Conservation (phyloP, 352 stramenopile species). For the Globisporangium canariense region DNA sequence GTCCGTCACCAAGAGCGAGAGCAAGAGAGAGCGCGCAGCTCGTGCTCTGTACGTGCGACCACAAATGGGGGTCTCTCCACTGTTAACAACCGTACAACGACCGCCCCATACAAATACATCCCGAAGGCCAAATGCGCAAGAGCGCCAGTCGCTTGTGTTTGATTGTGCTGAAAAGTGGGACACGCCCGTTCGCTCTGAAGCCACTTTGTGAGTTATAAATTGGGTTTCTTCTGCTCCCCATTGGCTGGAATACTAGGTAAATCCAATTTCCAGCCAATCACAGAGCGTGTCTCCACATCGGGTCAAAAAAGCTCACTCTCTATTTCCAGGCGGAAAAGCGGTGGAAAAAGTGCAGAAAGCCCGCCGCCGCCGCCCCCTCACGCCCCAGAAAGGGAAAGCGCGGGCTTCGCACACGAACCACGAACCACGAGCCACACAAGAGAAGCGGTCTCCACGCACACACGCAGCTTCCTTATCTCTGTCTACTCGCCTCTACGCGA, state of each 20-base stretch:
- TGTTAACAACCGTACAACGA: neutral
- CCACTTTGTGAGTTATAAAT: neutral
- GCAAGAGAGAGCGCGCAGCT: no score
- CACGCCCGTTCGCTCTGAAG: constrained; percentile 7
- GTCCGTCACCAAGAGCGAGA: no score
- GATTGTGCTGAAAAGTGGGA: neutral
- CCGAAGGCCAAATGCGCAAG: no score
- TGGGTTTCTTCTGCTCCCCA: neutral
- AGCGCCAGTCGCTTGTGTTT: neutral
- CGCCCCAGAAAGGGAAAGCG: constrained; percentile 5
- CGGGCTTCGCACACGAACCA: neutral
- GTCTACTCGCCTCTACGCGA: neutral
- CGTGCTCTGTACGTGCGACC: no score
- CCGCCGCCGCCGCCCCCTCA: no score
- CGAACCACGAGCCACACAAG: no score
- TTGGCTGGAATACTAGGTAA: neutral
- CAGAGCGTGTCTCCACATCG: neutral
- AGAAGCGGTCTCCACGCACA: neutral
- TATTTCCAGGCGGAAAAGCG: constrained; percentile 26
- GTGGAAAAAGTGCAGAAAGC: constrained; percentile 40
- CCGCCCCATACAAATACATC: no score
- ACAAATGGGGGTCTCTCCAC: no score
- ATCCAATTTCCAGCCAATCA: neutral
- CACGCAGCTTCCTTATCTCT: no score
- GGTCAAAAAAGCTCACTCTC: constrained; percentile 6